These are phyloP conservation scores for Intubia oerlemansii DNA, from an alignment of 2,329 filamentous ascomycete genomes.

Conservation along the genomic window DNA sequence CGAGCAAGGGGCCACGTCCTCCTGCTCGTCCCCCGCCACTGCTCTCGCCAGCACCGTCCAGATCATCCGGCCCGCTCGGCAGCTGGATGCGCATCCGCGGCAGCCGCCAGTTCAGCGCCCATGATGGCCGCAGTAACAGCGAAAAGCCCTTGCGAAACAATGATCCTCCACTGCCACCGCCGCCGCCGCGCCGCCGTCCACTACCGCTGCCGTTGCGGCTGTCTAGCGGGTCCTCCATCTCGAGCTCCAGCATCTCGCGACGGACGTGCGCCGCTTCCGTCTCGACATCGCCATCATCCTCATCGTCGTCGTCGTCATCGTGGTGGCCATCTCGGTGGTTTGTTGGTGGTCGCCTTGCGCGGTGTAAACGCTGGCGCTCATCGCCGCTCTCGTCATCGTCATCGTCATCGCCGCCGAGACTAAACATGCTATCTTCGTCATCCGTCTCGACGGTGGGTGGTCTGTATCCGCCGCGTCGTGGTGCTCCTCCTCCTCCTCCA, in stretches of 20 bases:
- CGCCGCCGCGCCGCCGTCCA: constrained; percentile 9
- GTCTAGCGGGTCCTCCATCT: constrained; percentile 47
- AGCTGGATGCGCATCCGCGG: constrained; percentile 27
- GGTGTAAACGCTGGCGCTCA: too few species aligned
- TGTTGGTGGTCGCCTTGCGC: background rate
- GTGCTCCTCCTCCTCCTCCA: constrained; percentile 15
- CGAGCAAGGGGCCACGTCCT: too few species aligned
- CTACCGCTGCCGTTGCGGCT: constrained; percentile 6
- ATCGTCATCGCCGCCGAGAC: too few species aligned
- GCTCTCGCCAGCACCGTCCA: constrained; percentile 8
- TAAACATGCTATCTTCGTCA: constrained; percentile 38
- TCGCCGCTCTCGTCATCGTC: constrained; percentile 11
- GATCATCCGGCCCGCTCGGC: constrained; percentile 4
- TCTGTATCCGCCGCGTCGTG: constrained; percentile 40
- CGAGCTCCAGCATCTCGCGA: constrained; percentile 74
- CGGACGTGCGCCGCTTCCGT: constrained; percentile 45
- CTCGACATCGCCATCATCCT: constrained; percentile 16
- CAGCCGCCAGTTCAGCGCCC: constrained; percentile 29
- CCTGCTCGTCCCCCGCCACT: background rate
- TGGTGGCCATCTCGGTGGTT: background rate
- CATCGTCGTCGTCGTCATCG: constrained; percentile 13
- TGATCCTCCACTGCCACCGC: constrained; percentile 18
- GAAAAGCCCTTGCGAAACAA: constrained; percentile 33
- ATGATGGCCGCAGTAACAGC: too few species aligned
- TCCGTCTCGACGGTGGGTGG: constrained; percentile 65